Evolutionary conservation across 805 yeast species (phyloP).

Genomic region (Danielia reshetovae): DNA sequence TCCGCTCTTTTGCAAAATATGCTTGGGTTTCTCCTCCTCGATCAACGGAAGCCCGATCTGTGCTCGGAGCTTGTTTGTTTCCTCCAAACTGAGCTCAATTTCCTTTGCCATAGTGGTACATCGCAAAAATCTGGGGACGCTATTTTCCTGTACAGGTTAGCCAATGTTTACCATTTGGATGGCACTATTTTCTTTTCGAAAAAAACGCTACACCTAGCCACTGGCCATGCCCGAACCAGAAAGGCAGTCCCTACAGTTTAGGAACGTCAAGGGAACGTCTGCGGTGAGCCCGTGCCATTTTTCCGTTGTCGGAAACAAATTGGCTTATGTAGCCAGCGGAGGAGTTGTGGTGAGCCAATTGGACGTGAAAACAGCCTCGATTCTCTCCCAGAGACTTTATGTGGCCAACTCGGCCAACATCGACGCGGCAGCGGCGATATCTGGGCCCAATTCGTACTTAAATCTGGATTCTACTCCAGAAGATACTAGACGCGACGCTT

Average conservation of each 20-base stretch:
- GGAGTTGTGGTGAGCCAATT: slow-evolving; percentile 49
- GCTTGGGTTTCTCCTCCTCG: too few relatives aligned
- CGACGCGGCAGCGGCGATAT: too few relatives aligned
- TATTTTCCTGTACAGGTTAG: too few relatives aligned
- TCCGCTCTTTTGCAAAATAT: slow-evolving; percentile 1
- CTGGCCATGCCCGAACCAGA: background rate
- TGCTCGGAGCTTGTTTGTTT: slow-evolving; percentile 51
- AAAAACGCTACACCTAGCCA: slow-evolving; percentile 7
- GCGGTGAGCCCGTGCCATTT: slow-evolving; percentile 40
- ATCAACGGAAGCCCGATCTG: slow-evolving; percentile 54
- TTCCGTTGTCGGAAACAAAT: slow-evolving; percentile 32
- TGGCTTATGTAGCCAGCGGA: slow-evolving; percentile 57
- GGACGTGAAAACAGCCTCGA: slow-evolving; percentile 7
- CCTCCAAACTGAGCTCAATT: slow-evolving; percentile 40
- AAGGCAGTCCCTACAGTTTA: slow-evolving; percentile 2
- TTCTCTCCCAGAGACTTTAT: slow-evolving; percentile 44
- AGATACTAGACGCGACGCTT: slow-evolving; percentile 25
- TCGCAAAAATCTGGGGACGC: slow-evolving; percentile 2
- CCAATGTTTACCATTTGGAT: too few relatives aligned
- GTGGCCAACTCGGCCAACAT: slow-evolving; percentile 38
- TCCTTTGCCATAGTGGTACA: slow-evolving; percentile 6
- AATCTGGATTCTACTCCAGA: slow-evolving; percentile 1
- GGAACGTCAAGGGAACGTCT: slow-evolving; percentile 42
- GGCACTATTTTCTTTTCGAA: slow-evolving; percentile 1
- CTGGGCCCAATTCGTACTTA: background rate